Conservation (phyloP, 163 green algal genomes). For the Prototheca cutis region DNA sequence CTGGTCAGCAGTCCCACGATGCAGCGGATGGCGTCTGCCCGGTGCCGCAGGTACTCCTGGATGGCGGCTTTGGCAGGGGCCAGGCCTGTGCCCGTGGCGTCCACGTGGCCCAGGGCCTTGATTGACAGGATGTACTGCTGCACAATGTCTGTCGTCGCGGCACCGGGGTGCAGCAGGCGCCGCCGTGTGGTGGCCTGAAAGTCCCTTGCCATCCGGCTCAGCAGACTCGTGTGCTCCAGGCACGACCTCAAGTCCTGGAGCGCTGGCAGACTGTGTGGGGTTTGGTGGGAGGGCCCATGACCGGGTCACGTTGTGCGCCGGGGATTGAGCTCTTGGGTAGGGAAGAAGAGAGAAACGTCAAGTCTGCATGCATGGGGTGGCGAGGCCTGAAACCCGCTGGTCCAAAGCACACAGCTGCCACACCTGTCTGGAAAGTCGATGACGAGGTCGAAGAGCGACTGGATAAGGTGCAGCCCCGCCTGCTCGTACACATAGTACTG, state of each 20-base stretch:
- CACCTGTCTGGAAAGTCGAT: slow-evolving; percentile 62
- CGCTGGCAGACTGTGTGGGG: slow-evolving; percentile 36
- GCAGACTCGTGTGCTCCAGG: slow-evolving; percentile 56
- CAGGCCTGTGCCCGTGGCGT: slow-evolving; percentile 64
- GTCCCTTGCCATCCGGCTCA: slow-evolving; percentile 25
- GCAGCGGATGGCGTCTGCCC: slow-evolving; percentile 83
- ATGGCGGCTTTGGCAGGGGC: slow-evolving; percentile 65
- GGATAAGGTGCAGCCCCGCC: slow-evolving; percentile 50
- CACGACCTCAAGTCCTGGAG: slow-evolving; percentile 60
- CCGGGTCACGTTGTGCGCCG: too few relatives aligned
- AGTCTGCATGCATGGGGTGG: neutral
- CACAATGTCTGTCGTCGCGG: slow-evolving; percentile 83
- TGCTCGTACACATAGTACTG: slow-evolving; percentile 62
- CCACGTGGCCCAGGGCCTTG: slow-evolving; percentile 57
- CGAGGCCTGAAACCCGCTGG: neutral
- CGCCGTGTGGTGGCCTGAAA: slow-evolving; percentile 31
- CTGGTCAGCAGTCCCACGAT: slow-evolving; percentile 85
- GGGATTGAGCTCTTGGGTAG: too few relatives aligned
- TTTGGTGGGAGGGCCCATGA: too few relatives aligned
- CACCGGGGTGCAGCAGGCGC: slow-evolving; percentile 59
- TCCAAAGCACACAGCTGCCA: neutral
- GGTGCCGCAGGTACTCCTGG: slow-evolving; percentile 61
- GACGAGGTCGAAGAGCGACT: slow-evolving; percentile 82
- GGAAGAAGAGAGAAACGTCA: too few relatives aligned
- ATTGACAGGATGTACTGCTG: slow-evolving; percentile 81